phyloP scores from a whole-genome alignment of 441 rosid genomes.

The Aquilaria agallochum region DNA sequence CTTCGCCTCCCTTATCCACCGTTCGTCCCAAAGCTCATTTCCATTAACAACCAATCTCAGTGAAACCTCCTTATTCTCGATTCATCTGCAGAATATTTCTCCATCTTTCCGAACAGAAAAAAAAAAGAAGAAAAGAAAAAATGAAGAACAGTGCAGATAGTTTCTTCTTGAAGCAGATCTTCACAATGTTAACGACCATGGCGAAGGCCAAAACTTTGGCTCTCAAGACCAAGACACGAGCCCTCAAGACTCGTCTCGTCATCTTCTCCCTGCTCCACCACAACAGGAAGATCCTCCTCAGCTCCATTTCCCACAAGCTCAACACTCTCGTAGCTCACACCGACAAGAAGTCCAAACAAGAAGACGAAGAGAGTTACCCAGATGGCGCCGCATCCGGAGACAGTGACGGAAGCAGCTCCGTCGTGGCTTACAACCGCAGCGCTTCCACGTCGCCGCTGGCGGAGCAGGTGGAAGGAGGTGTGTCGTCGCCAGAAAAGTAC shows the following conservation, averaged over 20 bases:
- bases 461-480: constrained; percentile 5
- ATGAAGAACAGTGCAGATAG: constrained; percentile 59
- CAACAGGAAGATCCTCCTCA: constrained; percentile 49
- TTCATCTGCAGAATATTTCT: neutral
- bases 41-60: neutral
- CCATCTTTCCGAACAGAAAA: neutral
- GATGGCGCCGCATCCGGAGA: constrained; percentile 1
- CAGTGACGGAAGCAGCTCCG: neutral
- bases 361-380: neutral
- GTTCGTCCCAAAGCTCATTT: constrained; percentile 21
- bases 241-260: constrained; percentile 55
- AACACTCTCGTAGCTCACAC: constrained; percentile 29
- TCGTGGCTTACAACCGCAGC: neutral
- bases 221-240: constrained; percentile 56
- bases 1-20: neutral
- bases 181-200: constrained; percentile 30
- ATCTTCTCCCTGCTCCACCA: constrained; percentile 58
- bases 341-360: constrained; percentile 7
- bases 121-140: neutral
- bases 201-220: constrained; percentile 56
- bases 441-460: neutral
- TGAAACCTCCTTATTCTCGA: neutral
- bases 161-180: constrained; percentile 43
- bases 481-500: constrained; percentile 27
- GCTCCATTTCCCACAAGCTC: constrained; percentile 60